These are phyloP conservation scores for Phytophthora crassamura DNA, from an alignment of 352 stramenopile genomes.

Conservation along the genomic window DNA sequence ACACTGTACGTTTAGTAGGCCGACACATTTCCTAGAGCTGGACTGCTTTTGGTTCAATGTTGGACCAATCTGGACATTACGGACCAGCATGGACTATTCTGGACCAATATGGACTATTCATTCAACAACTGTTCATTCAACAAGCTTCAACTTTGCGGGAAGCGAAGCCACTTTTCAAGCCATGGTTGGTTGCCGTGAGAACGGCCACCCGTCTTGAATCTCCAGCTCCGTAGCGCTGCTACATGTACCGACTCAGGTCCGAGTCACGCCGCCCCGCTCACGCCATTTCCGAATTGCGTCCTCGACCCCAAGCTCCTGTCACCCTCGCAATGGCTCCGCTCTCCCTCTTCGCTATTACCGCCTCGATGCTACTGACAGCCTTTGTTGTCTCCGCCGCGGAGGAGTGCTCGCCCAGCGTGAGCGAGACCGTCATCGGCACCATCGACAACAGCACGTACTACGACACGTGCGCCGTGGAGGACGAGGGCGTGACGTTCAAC, in stretches of 20 bases:
- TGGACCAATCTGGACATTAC: too few relatives aligned
- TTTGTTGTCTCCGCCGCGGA: conserved; percentile 16
- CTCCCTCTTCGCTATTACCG: conserved; percentile 21
- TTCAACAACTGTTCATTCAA: conserved; percentile 33
- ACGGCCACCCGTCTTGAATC: conserved; percentile 13
- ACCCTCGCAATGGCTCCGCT: conserved; percentile 15
- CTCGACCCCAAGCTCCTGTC: conserved; percentile 14
- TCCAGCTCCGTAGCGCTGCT: not conserved
- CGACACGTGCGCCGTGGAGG: conserved; percentile 46
- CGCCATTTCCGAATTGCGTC: conserved; percentile 21
- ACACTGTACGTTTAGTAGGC: conserved; percentile 26
- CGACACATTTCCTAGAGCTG: too few relatives aligned
- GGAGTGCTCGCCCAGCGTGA: conserved; percentile 47
- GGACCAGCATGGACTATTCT: too few relatives aligned
- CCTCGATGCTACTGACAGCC: conserved; percentile 29
- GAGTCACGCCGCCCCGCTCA: not conserved
- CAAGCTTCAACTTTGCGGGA: too few relatives aligned
- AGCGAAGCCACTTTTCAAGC: conserved; percentile 18
- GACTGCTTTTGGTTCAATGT: too few relatives aligned
- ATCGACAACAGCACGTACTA: conserved; percentile 61
- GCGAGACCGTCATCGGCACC: conserved; percentile 39
- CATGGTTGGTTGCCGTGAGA: conserved; percentile 3
- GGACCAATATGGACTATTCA: too few relatives aligned
- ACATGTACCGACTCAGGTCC: not conserved
- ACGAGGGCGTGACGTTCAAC: conserved; percentile 56